Evolutionary conservation across 805 yeast genomes (phyloP).

Genomic region (Wickerhamiella kurtzmanii): DNA sequence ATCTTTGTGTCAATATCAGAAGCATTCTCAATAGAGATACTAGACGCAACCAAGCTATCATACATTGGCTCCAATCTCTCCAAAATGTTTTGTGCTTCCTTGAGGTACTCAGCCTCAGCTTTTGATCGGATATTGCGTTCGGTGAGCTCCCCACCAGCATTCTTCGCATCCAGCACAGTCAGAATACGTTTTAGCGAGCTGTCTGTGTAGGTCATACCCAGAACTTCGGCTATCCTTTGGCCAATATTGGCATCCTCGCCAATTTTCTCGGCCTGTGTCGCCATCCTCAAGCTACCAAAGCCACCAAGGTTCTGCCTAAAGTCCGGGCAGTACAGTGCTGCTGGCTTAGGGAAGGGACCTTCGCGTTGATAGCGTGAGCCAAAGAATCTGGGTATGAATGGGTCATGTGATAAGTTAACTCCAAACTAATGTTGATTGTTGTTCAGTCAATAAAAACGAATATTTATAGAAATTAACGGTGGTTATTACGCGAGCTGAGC

Average conservation of each 20-base stretch:
- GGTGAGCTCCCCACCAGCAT: background rate
- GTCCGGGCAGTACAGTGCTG: background rate
- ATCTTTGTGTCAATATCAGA: conserved; percentile 16
- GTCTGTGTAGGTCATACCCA: conserved; percentile 18
- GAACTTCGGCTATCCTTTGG: conserved; percentile 10
- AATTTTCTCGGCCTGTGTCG: background rate
- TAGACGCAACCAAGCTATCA: conserved; percentile 17
- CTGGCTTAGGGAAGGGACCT: background rate
- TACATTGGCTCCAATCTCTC: conserved; percentile 26
- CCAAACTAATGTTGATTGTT: too few relatives aligned
- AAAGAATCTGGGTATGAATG: too few relatives aligned
- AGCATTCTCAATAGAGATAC: conserved; percentile 15
- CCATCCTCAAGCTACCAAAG: too few relatives aligned
- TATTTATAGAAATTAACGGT: background rate
- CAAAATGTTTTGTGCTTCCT: conserved; percentile 18
- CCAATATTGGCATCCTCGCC: background rate
- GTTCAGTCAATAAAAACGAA: background rate
- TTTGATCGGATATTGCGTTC: conserved; percentile 13
- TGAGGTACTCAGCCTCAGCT: conserved; percentile 10
- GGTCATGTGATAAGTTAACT: too few relatives aligned
- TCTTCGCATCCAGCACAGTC: conserved; percentile 12
- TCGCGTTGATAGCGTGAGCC: background rate
- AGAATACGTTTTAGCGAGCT: conserved; percentile 15
- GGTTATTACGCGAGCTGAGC: conserved; percentile 18
- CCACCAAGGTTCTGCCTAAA: too few relatives aligned